phyloP scores from a whole-genome alignment of 1,139 yeast genomes.

The Geotrichum siamense region DNA sequence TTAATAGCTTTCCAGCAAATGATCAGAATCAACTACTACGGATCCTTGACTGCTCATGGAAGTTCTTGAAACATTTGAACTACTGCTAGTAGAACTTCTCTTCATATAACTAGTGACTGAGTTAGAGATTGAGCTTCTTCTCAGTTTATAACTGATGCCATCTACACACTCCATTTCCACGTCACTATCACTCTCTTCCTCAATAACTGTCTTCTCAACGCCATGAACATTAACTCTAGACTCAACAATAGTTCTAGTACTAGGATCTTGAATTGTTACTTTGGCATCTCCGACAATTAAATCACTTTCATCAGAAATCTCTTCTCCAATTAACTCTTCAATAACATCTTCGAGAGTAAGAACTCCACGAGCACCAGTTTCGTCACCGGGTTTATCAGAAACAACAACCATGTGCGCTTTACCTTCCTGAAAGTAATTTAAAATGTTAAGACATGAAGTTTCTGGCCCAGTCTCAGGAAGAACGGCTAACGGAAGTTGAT shows the following conservation, averaged over 20 bases:
- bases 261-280: conserved; percentile 62
- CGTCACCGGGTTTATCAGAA: conserved; percentile 78
- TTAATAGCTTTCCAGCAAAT: too few relatives aligned
- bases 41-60: too few relatives aligned
- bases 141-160: conserved; percentile 1
- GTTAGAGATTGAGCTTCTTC: neutral
- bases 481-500: conserved; percentile 90
- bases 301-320: conserved; percentile 95
- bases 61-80: too few relatives aligned
- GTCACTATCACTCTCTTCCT: conserved; percentile 33
- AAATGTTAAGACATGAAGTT: conserved; percentile 86
- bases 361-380: conserved; percentile 84
- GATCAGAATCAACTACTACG: too few relatives aligned
- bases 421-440: conserved; percentile 96
- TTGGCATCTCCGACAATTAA: conserved; percentile 87
- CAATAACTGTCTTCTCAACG: conserved; percentile 77
- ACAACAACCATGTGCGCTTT: conserved; percentile 96
- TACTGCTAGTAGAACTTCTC: conserved; percentile 2
- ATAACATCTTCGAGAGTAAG: conserved; percentile 95
- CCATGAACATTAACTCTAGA: conserved; percentile 76
- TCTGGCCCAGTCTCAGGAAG: conserved; percentile 89
- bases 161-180: neutral
- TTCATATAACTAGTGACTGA: conserved; percentile 5
- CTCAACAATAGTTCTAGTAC: conserved; percentile 49
- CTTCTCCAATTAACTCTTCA: conserved; percentile 96